Conservation (phyloP, 768 basidiomycete species). For the Austroboletus festivus region DNA sequence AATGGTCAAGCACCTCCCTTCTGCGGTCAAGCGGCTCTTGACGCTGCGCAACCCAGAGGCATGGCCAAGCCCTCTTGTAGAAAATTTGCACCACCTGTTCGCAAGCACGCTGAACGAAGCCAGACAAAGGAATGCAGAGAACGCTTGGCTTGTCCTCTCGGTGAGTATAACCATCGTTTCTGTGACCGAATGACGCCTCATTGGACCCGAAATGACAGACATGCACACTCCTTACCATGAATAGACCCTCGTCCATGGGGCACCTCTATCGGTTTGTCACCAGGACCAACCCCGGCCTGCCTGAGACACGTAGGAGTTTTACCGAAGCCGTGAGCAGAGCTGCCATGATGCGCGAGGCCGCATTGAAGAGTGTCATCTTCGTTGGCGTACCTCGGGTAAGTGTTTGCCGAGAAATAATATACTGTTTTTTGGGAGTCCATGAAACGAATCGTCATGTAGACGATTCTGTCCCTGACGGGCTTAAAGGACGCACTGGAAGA, state of each 20-base stretch:
- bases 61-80: conserved; percentile 52
- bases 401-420: conserved; percentile 4
- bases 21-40: conserved; percentile 68
- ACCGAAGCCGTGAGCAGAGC: conserved; percentile 66
- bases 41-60: conserved; percentile 63
- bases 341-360: conserved; percentile 85
- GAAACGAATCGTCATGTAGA: conserved; percentile 40
- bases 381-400: conserved; percentile 82
- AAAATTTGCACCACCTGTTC: conserved; percentile 55
- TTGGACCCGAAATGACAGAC: conserved; percentile 50
- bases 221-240: conserved; percentile 78
- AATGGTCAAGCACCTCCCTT: conserved; percentile 51
- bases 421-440: conserved; percentile 1
- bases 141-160: conserved; percentile 78
- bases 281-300: conserved; percentile 40
- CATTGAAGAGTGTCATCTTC: conserved; percentile 86
- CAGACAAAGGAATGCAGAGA: conserved; percentile 58
- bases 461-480: conserved; percentile 77
- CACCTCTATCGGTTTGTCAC: conserved; percentile 80
- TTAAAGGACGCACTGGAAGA: conserved; percentile 75
- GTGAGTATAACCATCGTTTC: conserved; percentile 40
- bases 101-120: conserved; percentile 65
- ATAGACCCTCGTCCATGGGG: conserved; percentile 75
- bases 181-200: conserved; percentile 16
- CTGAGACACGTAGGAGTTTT: conserved; percentile 41